A percentile compares a stretch with the other conserved stretches of the same genome.
Evolutionary conservation across 2,329 filamentous ascomycete genomes (phyloP).

Genomic region (Whalleya microplaca): DNA sequence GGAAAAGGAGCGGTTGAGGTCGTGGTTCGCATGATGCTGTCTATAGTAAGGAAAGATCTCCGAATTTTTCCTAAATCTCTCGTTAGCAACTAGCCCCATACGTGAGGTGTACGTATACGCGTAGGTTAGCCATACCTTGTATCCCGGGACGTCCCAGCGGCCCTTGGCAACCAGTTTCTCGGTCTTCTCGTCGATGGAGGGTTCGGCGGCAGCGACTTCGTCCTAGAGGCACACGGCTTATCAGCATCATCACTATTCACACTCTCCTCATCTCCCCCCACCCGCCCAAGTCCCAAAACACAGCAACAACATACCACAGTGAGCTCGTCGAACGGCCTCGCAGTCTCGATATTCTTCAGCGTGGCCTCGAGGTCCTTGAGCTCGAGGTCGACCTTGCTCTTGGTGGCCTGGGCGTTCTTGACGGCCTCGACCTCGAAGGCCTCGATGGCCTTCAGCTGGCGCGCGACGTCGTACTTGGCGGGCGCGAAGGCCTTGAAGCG

Average conservation of each 20-base stretch:
- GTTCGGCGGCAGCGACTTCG: conserved; percentile 90
- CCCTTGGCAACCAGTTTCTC: conserved; percentile 93
- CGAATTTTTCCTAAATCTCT: conserved; percentile 86
- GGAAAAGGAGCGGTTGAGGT: conserved; percentile 48
- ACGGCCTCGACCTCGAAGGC: conserved; percentile 96
- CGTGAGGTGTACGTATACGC: too few relatives aligned
- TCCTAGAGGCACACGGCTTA: conserved; percentile 61
- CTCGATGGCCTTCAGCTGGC: conserved; percentile 98
- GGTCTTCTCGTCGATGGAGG: conserved; percentile 97
- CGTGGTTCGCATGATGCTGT: conserved; percentile 40
- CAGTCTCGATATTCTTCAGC: conserved; percentile 94
- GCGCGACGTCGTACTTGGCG: conserved; percentile 84
- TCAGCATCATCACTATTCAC: conserved; percentile 30
- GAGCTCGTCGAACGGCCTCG: conserved; percentile 93
- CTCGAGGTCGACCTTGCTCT: conserved; percentile 93
- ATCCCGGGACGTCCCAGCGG: conserved; percentile 96
- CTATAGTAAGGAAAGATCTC: conserved; percentile 94
- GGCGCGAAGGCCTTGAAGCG: conserved; percentile 92
- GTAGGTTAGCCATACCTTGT: conserved; percentile 74
- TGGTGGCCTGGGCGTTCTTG: conserved; percentile 96
- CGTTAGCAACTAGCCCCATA: conserved; percentile 48
- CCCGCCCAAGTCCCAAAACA: background rate
- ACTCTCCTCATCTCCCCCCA: conserved; percentile 7
- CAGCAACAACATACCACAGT: conserved; percentile 78
- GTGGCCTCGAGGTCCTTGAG: conserved; percentile 93